These are phyloP conservation scores for Neurospora sp. DNA, from an alignment of 495 filamentous ascomycete genomes.

Conservation along the genomic window DNA sequence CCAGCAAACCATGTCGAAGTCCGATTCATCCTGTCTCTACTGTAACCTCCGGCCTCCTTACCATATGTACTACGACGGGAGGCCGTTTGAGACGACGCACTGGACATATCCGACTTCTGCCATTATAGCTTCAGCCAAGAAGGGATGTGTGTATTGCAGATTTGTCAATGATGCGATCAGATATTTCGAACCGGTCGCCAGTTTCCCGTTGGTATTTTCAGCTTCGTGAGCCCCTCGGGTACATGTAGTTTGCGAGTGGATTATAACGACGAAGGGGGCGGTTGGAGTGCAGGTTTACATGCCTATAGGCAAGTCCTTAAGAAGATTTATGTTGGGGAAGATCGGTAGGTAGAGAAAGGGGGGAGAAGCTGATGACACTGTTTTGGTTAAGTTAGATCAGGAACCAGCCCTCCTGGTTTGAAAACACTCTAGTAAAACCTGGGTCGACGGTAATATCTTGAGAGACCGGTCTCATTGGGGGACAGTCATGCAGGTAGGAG, in stretches of 20 bases:
- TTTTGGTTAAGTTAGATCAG: background rate
- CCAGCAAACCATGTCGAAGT: background rate
- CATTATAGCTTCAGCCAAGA: background rate
- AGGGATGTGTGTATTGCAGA: background rate
- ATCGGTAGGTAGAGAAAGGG: background rate
- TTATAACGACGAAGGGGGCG: background rate
- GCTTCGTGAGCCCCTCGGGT: background rate
- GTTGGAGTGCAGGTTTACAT: background rate
- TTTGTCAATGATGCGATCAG: background rate
- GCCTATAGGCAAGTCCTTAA: background rate
- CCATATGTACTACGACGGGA: background rate
- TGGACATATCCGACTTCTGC: background rate
- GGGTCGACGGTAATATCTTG: too few relatives aligned
- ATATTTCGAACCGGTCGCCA: background rate
- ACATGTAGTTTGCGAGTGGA: background rate
- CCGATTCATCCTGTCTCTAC: background rate
- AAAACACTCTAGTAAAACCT: too few relatives aligned
- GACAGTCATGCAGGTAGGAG: too few relatives aligned
- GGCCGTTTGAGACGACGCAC: background rate
- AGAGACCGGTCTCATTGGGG: too few relatives aligned
- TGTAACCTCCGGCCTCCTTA: background rate
- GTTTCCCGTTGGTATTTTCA: background rate
- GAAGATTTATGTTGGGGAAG: background rate
- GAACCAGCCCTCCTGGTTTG: background rate
- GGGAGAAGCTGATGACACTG: background rate